Evolutionary conservation across 371 early-diverging fungal genomes (phyloP).

Genomic region (Thermomucor indicae-seudaticae): DNA sequence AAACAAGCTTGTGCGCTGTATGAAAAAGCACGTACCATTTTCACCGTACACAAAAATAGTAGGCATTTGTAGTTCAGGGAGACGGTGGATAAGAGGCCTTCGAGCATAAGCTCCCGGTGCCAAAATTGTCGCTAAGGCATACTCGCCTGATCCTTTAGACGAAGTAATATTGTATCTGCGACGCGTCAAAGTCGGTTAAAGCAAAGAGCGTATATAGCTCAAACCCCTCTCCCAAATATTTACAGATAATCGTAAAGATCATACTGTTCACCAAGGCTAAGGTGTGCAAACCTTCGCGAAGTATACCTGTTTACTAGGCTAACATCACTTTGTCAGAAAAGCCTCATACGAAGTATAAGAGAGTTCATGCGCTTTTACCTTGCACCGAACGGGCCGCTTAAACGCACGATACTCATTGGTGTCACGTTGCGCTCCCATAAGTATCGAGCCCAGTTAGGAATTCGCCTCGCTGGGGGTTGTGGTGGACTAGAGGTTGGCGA

Average conservation of each 20-base stretch:
- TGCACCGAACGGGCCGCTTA: slow-evolving; percentile 76
- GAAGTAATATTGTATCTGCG: slow-evolving; percentile 71
- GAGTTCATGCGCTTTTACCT: slow-evolving; percentile 34
- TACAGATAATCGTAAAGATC: slow-evolving; percentile 59
- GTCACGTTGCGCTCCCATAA: slow-evolving; percentile 78
- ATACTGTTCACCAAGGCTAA: slow-evolving; percentile 58
- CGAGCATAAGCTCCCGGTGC: slow-evolving; percentile 83
- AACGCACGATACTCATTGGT: slow-evolving; percentile 79
- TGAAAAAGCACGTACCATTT: slow-evolving; percentile 17
- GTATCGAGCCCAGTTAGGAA: slow-evolving; percentile 47
- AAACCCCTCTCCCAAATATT: neutral
- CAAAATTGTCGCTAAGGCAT: slow-evolving; percentile 71
- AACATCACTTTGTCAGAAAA: neutral
- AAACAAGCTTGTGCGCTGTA: neutral
- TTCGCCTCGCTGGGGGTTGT: slow-evolving; percentile 18
- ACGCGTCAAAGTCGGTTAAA: no score
- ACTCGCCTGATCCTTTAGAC: slow-evolving; percentile 76
- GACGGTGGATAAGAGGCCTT: slow-evolving; percentile 67
- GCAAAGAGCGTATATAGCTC: neutral
- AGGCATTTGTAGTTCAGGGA: slow-evolving; percentile 69
- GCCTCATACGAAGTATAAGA: no score
- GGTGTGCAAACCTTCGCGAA: slow-evolving; percentile 60
- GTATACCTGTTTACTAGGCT: slow-evolving; percentile 69
- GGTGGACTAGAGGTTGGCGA: slow-evolving; percentile 1
- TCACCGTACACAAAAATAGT: slow-evolving; percentile 79